Evolutionary conservation across 2,329 filamentous ascomycete species (phyloP), one percentile per base, ranked within the genome.

Genomic region (Trematosphaeria pertusa): DNA sequence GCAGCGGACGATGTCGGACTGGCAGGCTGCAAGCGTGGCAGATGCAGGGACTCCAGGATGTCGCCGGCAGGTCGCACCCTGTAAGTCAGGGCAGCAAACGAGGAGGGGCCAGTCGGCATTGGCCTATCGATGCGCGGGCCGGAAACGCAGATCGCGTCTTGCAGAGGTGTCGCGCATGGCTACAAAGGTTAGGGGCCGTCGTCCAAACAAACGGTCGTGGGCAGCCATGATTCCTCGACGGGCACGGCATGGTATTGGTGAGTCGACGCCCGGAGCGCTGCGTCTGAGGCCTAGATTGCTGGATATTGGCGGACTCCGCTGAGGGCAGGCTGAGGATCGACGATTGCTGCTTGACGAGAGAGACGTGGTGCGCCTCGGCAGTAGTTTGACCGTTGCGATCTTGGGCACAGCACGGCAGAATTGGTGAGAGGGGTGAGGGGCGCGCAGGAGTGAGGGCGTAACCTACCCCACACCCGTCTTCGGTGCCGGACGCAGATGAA

Each of bases 61-160:
- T 50, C 54, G 51, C 52, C 39, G 40, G 47, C 39, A 35, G 34
- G 47, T 40, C 30, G 20, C 56, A 38, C 54, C 37, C 53, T 48
- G 38, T 41, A 50, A 49, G 54, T 50, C 49, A 53, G 59, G 61
- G 57, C 52, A 58, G 53, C 54, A 57, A 58, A 55, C 58, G 55
- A 61, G 50, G 55, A 56, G 58, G 58, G 62, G 54, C 37, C n/a
- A n/a, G 24, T 42, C 50, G 50, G 58, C 52, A 69, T 69, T 69
- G 67, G 51, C 67, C 65, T 67, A 70, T 70, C 64, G 59, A 50
- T 51, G 35, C 50, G 52, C 54, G 54, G 61, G 49, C 50, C 59
- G 51, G 58, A 48, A 48, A 51, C 46, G 63, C 57, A 66, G 64
- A 69, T 67, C 62, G 57, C 58, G 54, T 50, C 53, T 49, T 53